These are phyloP conservation scores for Leccinum ochraceum DNA, from an alignment of 768 basidiomycete species.

Conservation along the genomic window DNA sequence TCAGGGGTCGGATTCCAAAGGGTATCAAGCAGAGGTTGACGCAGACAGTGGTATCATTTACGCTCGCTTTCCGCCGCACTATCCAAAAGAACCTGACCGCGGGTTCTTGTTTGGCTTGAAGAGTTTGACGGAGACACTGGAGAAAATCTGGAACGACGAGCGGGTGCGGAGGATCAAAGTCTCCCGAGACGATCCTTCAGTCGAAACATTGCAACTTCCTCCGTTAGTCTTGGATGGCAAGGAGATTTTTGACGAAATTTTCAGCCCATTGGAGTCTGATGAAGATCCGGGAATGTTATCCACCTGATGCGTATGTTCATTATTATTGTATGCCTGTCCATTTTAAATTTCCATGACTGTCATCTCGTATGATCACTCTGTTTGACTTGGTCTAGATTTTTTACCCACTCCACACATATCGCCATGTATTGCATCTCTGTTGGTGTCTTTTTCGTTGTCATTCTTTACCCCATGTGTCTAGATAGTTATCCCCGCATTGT, in stretches of 20 bases:
- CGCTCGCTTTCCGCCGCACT: conserved; percentile 94
- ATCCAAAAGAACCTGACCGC: conserved; percentile 85
- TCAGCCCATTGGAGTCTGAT: conserved; percentile 45
- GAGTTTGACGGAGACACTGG: conserved; percentile 73
- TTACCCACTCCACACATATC: conserved; percentile 5
- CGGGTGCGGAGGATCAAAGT: conserved; percentile 66
- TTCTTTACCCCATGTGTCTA: conserved; percentile 1
- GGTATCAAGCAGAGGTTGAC: conserved; percentile 82
- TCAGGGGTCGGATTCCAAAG: conserved; percentile 71
- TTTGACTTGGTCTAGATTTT: conserved; percentile 17
- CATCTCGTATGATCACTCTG: not conserved
- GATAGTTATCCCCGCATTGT: conserved; percentile 7
- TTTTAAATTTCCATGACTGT: not conserved
- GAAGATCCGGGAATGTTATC: conserved; percentile 80
- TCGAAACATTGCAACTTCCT: conserved; percentile 52
- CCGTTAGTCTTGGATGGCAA: conserved; percentile 70
- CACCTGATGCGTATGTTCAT: conserved; percentile 41
- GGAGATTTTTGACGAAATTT: conserved; percentile 78
- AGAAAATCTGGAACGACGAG: conserved; percentile 87
- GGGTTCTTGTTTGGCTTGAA: conserved; percentile 93
- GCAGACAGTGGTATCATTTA: conserved; percentile 80
- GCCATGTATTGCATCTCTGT: conserved; percentile 13
- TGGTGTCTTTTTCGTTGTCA: not conserved
- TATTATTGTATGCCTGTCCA: not conserved
- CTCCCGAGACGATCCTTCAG: conserved; percentile 55